Evolutionary conservation across 2,329 filamentous ascomycete species (phyloP), one percentile per base, ranked within the genome.

Genomic region (Arthrobotrys conoides): DNA sequence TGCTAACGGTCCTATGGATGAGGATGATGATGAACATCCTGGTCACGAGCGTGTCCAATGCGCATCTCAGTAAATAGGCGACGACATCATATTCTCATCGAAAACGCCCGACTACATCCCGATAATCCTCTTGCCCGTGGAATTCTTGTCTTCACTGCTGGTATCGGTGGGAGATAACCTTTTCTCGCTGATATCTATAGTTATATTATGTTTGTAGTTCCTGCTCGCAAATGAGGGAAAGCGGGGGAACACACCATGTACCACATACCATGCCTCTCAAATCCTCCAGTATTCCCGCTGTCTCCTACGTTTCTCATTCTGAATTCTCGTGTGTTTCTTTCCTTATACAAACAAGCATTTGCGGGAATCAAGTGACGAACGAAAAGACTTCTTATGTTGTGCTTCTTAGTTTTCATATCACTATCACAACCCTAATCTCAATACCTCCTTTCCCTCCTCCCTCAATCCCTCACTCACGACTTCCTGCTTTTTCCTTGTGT

Each of bases 11-110:
- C 90, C 89, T 80, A 90, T 90, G 87, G 91, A 93, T 0, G 92
- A 94, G 48, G 92, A 94, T 12, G 92, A 94, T 6, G 90, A 94
- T 55, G 91, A 93, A 57, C 88, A 90, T 80, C 85, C 84, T 14
- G 91, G 91, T 80, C 91, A 87, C 61, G 92, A 94, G 87, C 90
- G 93, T 80, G 92, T 96, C 76, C 93, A 96, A 87, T 96, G 93
- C 85, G 92, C 93, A 73, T 93, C 92, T 38, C 93, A 96, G 89
- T 96, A 94, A 89, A 85, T 51, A 81, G 46, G 41, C 61, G 70
- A 22, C 46, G 10, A 46, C 22, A 41, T 20, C 24, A 14, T 18
- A 33, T 33, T 24, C 24, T 24, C 9, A 8, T 20, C 24, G n/a
- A 30, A 5, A 33, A 18, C 18, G 4, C 9, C 16, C 44, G n/a